Evolutionary conservation across 139 green algal species (phyloP).

Genomic region (Pleodorina starrii): DNA sequence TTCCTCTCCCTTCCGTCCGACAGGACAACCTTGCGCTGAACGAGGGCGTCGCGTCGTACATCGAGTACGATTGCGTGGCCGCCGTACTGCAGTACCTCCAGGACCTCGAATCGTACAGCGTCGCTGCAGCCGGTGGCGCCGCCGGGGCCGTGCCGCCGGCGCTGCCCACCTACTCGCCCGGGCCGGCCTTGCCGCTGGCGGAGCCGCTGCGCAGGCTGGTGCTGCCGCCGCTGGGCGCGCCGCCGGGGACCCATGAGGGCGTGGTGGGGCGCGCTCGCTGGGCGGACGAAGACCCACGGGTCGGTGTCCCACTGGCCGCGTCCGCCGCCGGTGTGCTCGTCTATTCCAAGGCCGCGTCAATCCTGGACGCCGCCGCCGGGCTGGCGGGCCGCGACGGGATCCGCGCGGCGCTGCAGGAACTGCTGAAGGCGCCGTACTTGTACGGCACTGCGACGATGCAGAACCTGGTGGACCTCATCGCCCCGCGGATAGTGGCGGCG

Average conservation of each 20-base stretch:
- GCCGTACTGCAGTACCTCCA: conserved; percentile 14
- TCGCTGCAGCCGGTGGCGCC: neutral
- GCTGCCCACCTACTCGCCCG: neutral
- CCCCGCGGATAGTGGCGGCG: too few relatives aligned
- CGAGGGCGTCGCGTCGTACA: conserved; percentile 31
- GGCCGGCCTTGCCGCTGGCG: neutral
- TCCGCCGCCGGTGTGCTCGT: neutral
- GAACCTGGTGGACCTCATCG: conserved; percentile 8
- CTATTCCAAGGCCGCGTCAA: conserved; percentile 29
- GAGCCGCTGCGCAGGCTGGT: conserved; percentile 21
- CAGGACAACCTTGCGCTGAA: conserved; percentile 32
- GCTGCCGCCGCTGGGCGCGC: neutral
- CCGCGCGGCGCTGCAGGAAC: neutral
- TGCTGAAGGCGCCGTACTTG: conserved; percentile 9
- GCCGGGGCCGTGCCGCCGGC: too few relatives aligned
- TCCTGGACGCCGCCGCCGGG: neutral
- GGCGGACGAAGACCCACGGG: conserved; percentile 10
- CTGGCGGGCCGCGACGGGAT: neutral
- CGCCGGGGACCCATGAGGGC: neutral
- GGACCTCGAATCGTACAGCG: neutral
- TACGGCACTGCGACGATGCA: neutral
- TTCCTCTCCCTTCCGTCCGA: too few relatives aligned
- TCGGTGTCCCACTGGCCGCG: neutral
- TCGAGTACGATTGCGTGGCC: conserved; percentile 36
- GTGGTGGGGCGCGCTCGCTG: neutral